Base-by-base conservation (phyloP, 1,284 basidiomycete genomes). In the Boletus calvinii region DNA sequence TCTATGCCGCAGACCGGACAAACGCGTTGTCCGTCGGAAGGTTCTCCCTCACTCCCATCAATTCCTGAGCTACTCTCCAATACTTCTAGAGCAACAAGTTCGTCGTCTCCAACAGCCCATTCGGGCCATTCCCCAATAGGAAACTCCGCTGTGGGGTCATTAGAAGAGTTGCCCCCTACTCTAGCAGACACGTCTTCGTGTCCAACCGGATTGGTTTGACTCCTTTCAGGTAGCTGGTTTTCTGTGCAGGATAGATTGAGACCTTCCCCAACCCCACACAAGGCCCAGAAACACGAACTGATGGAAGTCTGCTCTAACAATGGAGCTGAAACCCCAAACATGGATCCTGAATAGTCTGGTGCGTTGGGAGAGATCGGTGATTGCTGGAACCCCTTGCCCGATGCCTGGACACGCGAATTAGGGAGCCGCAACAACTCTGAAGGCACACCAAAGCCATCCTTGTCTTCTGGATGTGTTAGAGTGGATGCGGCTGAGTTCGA, bases 31-130 rank as follows among this genome's bases (percentile, higher is more conserved):
- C 52, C 39, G 29, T 44, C 34, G 1, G 24, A 52, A 42, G 10
- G 38, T 34, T 35, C 46, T 2, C 4, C 37, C 36, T 45, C 49
- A 8, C 8, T 41, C n/a, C 61, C 64, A 30, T 62, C 59, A 1
- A 54, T 18, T 29, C 66, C 62, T 15, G 55, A 29, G 7, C 43
- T 46, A 17, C 70, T 57, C 22, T 71, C 71, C 15, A 53, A 56
- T 32, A 48, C 41, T 37, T 72, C 65, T 30, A 63, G 57, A 22
- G 60, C 50, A 42, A 58, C 65, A 11, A 71, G 60, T 66, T 87
- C 85, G 57, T 87, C 85, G 57, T 90, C 85, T 6, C 77, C 82
- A 59, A 66, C 78, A 36, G 69, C 76, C 86, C 86, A 88, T 17
- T 79, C 78, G 35, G 69, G 76, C 86, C 86, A 88, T 17, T 79